Evolutionary conservation across 106 monocot genomes (phyloP).

Genomic region (Dactylorhiza incarnata): DNA sequence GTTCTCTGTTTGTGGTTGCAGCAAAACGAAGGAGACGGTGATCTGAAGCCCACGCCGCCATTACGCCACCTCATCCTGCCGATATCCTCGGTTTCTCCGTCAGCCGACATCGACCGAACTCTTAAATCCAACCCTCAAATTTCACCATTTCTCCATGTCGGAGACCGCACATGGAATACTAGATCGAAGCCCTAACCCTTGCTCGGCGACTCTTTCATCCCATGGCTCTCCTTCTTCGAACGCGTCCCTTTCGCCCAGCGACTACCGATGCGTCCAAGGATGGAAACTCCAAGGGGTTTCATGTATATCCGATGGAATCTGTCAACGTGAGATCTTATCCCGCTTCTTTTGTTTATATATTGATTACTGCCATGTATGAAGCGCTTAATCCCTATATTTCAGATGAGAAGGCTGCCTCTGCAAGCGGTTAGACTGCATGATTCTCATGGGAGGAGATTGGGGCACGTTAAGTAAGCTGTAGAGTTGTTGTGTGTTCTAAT

Average conservation of each 20-base stretch:
- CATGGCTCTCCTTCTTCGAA: slow-evolving; percentile 18
- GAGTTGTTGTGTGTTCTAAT: not conserved
- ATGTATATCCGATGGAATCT: not conserved
- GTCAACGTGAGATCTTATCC: slow-evolving; percentile 11
- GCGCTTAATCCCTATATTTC: slow-evolving; percentile 8
- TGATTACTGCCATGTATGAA: not conserved
- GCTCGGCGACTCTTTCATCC: not conserved
- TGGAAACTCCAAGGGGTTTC: not conserved
- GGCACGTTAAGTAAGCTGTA: slow-evolving; percentile 16
- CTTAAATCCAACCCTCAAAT: no score
- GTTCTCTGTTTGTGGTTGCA: no score
- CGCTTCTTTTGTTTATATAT: not conserved
- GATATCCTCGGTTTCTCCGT: no score
- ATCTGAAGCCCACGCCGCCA: no score
- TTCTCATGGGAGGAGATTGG: slow-evolving; percentile 9
- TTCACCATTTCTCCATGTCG: no score
- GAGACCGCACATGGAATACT: no score
- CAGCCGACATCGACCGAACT: no score
- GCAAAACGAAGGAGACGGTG: no score
- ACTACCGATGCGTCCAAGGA: not conserved
- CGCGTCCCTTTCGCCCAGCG: slow-evolving; percentile 7
- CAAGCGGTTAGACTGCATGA: slow-evolving; percentile 1
- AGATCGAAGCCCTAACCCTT: not conserved
- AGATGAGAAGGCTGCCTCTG: slow-evolving; percentile 4
- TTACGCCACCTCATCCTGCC: no score